Evolutionary conservation across 495 filamentous ascomycete genomes (phyloP), one percentile per base, ranked within the genome.

Genomic region (Penicillium parvum): DNA sequence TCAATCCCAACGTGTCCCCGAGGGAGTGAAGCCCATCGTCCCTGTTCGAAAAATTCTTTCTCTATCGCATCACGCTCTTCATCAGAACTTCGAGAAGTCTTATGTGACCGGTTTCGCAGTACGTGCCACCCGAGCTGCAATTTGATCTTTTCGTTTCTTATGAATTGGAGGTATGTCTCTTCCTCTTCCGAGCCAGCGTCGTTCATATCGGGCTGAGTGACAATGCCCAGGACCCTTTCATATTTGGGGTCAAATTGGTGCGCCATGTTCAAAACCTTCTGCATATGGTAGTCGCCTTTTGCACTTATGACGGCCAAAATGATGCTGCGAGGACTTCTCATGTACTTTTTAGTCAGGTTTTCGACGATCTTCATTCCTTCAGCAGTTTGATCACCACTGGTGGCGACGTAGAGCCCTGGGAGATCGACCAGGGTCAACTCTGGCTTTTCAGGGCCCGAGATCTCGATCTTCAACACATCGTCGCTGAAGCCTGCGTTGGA

Each of bases 381-480:
- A 0, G 15, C 27, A 0, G 21, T 42, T 35, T 65, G 63, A 0
- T 61, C 47, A 5, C 65, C 65, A 3, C 66, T 76, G 0, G 49
- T 61, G 0, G 72, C 59, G 18, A 72, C 65, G 40, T 75, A 79
- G 3, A 86, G 61, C 0, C 82, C 81, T 0, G 84, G 83, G 7
- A 86, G 67, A 45, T 86, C 83, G 3, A 88, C 79, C 0, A 87
- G 49, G 0, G 76, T 83, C 6, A 88, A 60, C n/a, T 85, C 77
- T 1, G 77, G 77, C 14, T 75, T 53, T 16, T 69, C 61, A 0
- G 84, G 84, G 0, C 77, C 78, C 1, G 53, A 61, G 4, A 88
- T 79, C 40, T 83, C 77, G 32, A 90, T 62, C 32, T 76, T 74
- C 1, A 88, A 66, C 3, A 86, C 67, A 47, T 87, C 82, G 22